Conservation (phyloP, 345 rosid genomes). For the Salix udensis region DNA sequence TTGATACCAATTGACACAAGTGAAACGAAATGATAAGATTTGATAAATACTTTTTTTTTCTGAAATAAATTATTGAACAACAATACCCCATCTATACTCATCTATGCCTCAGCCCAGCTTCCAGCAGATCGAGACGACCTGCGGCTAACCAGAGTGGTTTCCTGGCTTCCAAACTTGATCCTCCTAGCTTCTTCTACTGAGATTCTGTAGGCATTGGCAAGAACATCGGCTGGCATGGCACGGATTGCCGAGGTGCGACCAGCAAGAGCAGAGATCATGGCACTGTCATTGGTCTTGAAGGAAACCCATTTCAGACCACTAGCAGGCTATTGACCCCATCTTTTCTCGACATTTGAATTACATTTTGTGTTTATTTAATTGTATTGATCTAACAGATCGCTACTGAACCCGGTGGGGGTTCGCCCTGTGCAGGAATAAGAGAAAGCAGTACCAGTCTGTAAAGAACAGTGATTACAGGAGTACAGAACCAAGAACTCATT, state of each 20-base stretch:
- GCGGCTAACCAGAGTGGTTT: conserved; percentile 31
- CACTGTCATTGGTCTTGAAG: conserved; percentile 62
- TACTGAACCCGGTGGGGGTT: no score
- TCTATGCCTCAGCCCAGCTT: conserved; percentile 48
- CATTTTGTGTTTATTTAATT: no score
- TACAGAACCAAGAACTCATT: background rate
- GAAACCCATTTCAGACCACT: conserved; percentile 31
- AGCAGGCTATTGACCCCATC: no score
- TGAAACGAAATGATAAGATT: no score
- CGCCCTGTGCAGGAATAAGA: no score
- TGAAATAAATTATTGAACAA: background rate
- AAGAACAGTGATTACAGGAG: background rate
- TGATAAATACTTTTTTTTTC: no score
- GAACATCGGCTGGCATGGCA: conserved; percentile 51
- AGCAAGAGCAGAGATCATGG: conserved; percentile 40
- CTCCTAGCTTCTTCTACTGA: conserved; percentile 52
- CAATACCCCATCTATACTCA: background rate
- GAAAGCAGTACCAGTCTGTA: no score
- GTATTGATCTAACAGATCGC: no score
- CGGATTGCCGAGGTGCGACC: conserved; percentile 52
- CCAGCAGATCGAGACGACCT: conserved; percentile 28
- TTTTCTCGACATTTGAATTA: no score
- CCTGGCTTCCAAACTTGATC: conserved; percentile 46
- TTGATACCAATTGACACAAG: no score
- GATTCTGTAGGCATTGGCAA: conserved; percentile 45